Evolutionary conservation across 257 asterid species (phyloP).

Genomic region (Solanum sejunctum): DNA sequence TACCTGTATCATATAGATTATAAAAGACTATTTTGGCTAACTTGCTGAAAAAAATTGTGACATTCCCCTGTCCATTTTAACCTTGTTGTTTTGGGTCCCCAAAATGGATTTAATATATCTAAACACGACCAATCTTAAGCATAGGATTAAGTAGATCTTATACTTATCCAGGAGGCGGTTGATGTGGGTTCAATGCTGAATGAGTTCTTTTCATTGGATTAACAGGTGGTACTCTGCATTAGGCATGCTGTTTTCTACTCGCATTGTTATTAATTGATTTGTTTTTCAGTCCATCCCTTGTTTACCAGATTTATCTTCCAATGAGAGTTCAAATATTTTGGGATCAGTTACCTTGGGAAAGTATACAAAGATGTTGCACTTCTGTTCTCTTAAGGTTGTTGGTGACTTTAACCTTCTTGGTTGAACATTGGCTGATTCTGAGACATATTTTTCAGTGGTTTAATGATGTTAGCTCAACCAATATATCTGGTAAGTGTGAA

Average conservation of each 20-base stretch:
- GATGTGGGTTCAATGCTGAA: background rate
- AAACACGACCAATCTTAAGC: background rate
- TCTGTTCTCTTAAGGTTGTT: too few relatives aligned
- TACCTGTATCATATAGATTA: background rate
- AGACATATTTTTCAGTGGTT: too few relatives aligned
- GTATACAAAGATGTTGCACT: too few relatives aligned
- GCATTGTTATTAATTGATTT: background rate
- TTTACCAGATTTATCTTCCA: too few relatives aligned
- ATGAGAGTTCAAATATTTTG: too few relatives aligned
- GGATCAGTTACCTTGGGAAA: too few relatives aligned
- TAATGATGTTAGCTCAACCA: too few relatives aligned
- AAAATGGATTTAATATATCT: background rate
- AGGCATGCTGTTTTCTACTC: background rate
- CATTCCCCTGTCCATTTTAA: background rate
- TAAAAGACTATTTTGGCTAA: background rate
- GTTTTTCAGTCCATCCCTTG: constrained; percentile 56
- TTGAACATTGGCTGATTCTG: too few relatives aligned
- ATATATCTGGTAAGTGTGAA: too few relatives aligned
- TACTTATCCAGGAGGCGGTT: background rate
- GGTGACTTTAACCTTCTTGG: too few relatives aligned
- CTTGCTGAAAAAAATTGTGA: background rate
- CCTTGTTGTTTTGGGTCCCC: background rate
- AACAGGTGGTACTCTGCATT: background rate
- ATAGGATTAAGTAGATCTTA: background rate
- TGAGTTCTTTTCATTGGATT: background rate